Conservation (phyloP, 805 yeast genomes). For the Zygoascus biomembranicola region DNA sequence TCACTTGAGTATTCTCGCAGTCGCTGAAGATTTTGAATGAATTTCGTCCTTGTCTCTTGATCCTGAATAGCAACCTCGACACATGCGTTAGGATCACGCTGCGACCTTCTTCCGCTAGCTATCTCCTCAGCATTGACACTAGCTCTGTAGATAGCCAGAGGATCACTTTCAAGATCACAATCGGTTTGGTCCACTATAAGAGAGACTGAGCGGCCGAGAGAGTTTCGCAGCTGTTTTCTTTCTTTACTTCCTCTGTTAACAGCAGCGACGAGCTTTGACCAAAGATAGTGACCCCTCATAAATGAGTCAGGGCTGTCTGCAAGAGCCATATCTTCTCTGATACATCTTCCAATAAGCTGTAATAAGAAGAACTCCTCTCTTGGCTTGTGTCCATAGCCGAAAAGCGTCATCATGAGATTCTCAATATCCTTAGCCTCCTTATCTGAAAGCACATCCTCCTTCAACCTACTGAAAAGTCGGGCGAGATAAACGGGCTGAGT, state of each 20-base stretch:
- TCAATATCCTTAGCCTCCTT: conserved; percentile 27
- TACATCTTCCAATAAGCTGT: conserved; percentile 40
- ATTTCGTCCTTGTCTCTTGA: conserved; percentile 58
- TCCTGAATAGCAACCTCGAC: conserved; percentile 74
- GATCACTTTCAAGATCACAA: conserved; percentile 73
- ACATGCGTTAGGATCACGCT: conserved; percentile 34
- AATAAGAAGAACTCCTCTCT: conserved; percentile 68
- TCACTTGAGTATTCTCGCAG: conserved; percentile 65
- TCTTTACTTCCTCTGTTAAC: conserved; percentile 34
- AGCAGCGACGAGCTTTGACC: conserved; percentile 36
- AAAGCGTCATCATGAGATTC: conserved; percentile 26
- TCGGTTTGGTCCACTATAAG: conserved; percentile 19
- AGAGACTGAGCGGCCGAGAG: conserved; percentile 34
- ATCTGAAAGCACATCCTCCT: conserved; percentile 22
- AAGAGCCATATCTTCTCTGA: conserved; percentile 20
- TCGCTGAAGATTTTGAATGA: conserved; percentile 63
- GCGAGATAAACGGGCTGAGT: conserved; percentile 71
- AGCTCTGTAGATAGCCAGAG: conserved; percentile 35
- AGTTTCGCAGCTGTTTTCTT: conserved; percentile 23
- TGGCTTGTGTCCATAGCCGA: conserved; percentile 33
- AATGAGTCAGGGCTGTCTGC: conserved; percentile 16
- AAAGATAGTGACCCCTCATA: conserved; percentile 27
- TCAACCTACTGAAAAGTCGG: conserved; percentile 37
- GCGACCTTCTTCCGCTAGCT: conserved; percentile 27
- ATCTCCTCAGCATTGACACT: conserved; percentile 27